A percentile compares a stretch with the other conserved stretches of the same genome.
Evolutionary conservation across 768 basidiomycete genomes (phyloP).

Genomic region (Collybia sordida): DNA sequence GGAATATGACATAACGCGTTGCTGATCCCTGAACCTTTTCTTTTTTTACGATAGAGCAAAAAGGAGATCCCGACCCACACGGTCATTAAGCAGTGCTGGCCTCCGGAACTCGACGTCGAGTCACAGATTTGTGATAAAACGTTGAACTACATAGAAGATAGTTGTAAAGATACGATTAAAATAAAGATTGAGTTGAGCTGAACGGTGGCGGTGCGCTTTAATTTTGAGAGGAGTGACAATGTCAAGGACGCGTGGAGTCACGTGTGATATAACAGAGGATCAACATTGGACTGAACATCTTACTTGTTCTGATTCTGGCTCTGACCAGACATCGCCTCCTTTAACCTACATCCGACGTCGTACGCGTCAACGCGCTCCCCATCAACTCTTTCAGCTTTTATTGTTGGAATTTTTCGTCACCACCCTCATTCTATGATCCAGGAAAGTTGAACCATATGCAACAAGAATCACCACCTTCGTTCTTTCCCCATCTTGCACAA

Average conservation of each 20-base stretch:
- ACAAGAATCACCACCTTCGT: constrained; percentile 48
- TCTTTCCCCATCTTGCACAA: constrained; percentile 59
- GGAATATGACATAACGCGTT: constrained; percentile 5
- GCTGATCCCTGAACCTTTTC: constrained; percentile 18
- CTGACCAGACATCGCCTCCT: constrained; percentile 8
- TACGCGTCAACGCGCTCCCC: constrained; percentile 6
- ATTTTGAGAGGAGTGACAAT: neutral
- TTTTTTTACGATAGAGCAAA: constrained; percentile 50
- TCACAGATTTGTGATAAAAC: constrained; percentile 5
- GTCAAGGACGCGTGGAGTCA: constrained; percentile 20
- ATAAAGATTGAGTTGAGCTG: neutral
- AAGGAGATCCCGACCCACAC: constrained; percentile 71
- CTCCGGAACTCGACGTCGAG: neutral
- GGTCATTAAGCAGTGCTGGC: constrained; percentile 51
- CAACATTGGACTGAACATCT: constrained; percentile 16
- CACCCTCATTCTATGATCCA: constrained; percentile 26
- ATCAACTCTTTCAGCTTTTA: neutral
- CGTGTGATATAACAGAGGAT: constrained; percentile 15
- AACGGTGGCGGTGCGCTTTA: neutral
- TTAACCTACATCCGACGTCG: constrained; percentile 10
- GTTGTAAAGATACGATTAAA: too few species aligned
- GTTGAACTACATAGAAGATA: too few species aligned
- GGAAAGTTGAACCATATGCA: constrained; percentile 46
- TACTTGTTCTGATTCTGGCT: constrained; percentile 10
- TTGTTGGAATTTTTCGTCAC: neutral